These are phyloP conservation scores for Lepraria neglecta DNA, from an alignment of 495 filamentous ascomycete species.

Conservation along the genomic window DNA sequence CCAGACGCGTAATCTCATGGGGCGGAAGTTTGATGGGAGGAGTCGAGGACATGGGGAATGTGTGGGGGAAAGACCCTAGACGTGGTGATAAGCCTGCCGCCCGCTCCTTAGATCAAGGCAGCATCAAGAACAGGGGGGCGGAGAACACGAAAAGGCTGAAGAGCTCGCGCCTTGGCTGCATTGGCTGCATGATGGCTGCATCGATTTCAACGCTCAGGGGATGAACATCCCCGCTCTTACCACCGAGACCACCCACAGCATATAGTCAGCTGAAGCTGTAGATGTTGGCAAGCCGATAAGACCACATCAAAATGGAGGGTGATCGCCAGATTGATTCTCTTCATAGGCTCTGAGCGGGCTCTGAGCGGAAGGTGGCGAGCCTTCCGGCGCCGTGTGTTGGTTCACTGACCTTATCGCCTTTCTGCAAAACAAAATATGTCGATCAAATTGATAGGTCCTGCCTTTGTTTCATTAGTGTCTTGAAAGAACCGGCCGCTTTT, in stretches of 20 bases:
- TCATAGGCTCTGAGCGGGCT: too few species aligned
- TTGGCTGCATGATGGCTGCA: background rate
- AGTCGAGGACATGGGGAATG: background rate
- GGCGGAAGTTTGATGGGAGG: background rate
- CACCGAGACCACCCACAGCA: background rate
- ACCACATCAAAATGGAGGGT: background rate
- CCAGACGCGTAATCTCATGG: background rate
- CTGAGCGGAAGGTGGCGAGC: constrained; percentile 5
- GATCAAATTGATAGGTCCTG: background rate
- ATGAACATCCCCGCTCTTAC: background rate
- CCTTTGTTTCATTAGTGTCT: background rate
- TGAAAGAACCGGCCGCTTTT: background rate
- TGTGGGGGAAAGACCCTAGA: background rate
- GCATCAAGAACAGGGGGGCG: background rate
- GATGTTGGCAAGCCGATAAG: background rate
- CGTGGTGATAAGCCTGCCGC: too few species aligned
- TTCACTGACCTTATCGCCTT: background rate
- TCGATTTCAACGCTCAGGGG: background rate
- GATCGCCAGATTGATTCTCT: background rate
- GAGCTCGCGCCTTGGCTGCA: background rate
- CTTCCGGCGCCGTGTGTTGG: background rate
- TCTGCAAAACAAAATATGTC: background rate
- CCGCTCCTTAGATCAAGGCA: background rate
- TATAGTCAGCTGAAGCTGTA: background rate
- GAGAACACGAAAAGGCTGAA: background rate